Percentiles rank a stretch among this genome's conserved stretches.
Evolutionary conservation across 2,329 filamentous ascomycete genomes (phyloP).

Genomic region (Colletotrichum tamarilloi): DNA sequence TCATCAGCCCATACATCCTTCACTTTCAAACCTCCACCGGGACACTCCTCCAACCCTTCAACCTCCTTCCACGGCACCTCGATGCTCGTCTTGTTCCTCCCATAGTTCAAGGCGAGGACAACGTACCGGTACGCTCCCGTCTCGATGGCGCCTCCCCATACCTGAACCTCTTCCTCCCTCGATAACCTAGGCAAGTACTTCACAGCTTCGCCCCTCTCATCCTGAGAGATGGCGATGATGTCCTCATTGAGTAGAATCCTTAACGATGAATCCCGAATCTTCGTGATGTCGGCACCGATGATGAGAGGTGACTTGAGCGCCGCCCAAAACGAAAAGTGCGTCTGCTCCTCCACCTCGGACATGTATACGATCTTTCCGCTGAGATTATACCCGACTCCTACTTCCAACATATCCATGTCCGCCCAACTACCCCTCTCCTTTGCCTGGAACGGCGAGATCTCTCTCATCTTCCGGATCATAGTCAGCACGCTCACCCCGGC

Average conservation of each 20-base stretch:
- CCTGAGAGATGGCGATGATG: constrained; percentile 48
- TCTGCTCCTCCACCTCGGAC: constrained; percentile 47
- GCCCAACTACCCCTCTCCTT: constrained; percentile 42
- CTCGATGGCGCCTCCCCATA: constrained; percentile 42
- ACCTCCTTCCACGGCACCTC: constrained; percentile 21
- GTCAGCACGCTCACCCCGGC: constrained; percentile 44
- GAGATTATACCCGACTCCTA: constrained; percentile 50
- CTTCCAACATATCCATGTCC: constrained; percentile 56
- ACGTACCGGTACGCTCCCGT: constrained; percentile 24
- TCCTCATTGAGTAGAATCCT: constrained; percentile 36
- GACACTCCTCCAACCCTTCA: background rate
- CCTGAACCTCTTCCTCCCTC: constrained; percentile 40
- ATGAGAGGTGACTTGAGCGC: constrained; percentile 58
- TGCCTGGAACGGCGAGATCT: constrained; percentile 44
- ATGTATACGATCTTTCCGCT: constrained; percentile 38
- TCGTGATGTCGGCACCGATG: constrained; percentile 51
- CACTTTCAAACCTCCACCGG: background rate
- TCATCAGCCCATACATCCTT: constrained; percentile 14
- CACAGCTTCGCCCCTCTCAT: constrained; percentile 42
- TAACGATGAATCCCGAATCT: constrained; percentile 39
- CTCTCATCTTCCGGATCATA: constrained; percentile 48
- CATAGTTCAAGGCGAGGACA: constrained; percentile 37
- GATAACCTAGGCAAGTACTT: constrained; percentile 38
- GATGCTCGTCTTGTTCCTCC: constrained; percentile 23
- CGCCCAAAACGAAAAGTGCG: constrained; percentile 58